Conservation (phyloP, 2,329 filamentous ascomycete genomes). For the Penicillium sclerotiorum region DNA sequence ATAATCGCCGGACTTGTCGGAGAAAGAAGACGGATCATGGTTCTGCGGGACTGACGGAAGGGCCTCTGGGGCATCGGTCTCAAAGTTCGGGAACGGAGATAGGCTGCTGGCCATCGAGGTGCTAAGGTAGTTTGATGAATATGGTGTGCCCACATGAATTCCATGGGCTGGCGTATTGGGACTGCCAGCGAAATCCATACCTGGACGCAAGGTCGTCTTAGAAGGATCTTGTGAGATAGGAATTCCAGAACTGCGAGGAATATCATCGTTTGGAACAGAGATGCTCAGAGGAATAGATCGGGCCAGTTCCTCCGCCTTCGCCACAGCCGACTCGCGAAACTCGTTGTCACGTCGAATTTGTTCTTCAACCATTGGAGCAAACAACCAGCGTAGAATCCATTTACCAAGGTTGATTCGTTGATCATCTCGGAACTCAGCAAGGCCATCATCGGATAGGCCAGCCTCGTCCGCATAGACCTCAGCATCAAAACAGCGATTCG, state of each 20-base stretch:
- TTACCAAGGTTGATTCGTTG: conserved; percentile 96
- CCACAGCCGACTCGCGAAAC: conserved; percentile 70
- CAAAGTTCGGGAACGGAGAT: conserved; percentile 30
- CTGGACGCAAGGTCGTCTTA: conserved; percentile 61
- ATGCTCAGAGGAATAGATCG: conserved; percentile 59
- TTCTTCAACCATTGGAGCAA: conserved; percentile 85
- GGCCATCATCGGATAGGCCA: conserved; percentile 61
- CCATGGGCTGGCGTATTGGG: conserved; percentile 73
- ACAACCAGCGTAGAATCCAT: conserved; percentile 92
- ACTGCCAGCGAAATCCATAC: conserved; percentile 62
- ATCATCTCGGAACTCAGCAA: conserved; percentile 84
- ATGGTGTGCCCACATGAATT: conserved; percentile 67
- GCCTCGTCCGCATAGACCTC: conserved; percentile 96
- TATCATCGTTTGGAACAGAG: conserved; percentile 60
- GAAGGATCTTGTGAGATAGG: conserved; percentile 38
- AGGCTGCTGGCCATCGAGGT: conserved; percentile 34
- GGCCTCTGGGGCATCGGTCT: conserved; percentile 36
- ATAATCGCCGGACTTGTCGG: conserved; percentile 69
- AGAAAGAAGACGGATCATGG: conserved; percentile 55
- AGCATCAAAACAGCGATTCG: conserved; percentile 95
- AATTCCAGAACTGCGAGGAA: conserved; percentile 30
- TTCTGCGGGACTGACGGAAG: conserved; percentile 56
- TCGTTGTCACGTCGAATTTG: conserved; percentile 80
- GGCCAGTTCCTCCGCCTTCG: conserved; percentile 61
- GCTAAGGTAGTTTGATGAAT: conserved; percentile 30